Base-by-base conservation (phyloP, 345 rosid genomes). In the Pugionium cornutum region DNA sequence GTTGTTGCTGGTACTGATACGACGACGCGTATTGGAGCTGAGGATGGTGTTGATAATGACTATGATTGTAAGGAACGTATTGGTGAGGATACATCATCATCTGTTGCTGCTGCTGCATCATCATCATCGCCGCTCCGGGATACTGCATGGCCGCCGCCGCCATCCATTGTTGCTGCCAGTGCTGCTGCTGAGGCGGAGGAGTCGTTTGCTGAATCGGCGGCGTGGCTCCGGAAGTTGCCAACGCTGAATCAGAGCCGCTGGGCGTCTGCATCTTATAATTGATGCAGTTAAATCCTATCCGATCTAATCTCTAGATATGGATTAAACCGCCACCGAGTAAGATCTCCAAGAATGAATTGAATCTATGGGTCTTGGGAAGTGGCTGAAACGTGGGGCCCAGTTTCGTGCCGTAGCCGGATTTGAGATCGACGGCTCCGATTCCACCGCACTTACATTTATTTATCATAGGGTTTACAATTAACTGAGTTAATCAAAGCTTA, bases 81-180 rank as follows among this genome's bases (percentile, higher is more conserved):
- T 86, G 96, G n/a, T 81, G 90, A 33, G 79, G 94, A 54, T 85
- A 89, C 91, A 89, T 85, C 96, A 89, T 83, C 88, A 86, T 83
- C 78, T 89, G 96, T 69, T 75, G 78, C 49, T 86, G 94, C 36
- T 85, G 91, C 96, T 85, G 91, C 96, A 86, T 86, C 96, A 86
- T 86, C 96, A 89, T 85, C 55, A 76, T 89, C 89, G 85, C 82
- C 1, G 92, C 96, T 31, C 91, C 92, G 9, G 96, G 96, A 33
- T 89, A 89, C 72, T 89, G 96, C 90, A 82, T 76, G 9, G 78
- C 80, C 18, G 18, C 18, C 18, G 18, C 18, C 9, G 84, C 86
- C 89, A 86, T 82, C 89, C 86, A 82, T 35, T 75, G 78, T 35
- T 74, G 84, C 26, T 80, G 85, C 52, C 39, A 30, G 4, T 53